Percentiles rank a stretch among this genome's conserved stretches.
phyloP scores from a whole-genome alignment of 208 protist genomes.

The Wallacemonas sp. region DNA sequence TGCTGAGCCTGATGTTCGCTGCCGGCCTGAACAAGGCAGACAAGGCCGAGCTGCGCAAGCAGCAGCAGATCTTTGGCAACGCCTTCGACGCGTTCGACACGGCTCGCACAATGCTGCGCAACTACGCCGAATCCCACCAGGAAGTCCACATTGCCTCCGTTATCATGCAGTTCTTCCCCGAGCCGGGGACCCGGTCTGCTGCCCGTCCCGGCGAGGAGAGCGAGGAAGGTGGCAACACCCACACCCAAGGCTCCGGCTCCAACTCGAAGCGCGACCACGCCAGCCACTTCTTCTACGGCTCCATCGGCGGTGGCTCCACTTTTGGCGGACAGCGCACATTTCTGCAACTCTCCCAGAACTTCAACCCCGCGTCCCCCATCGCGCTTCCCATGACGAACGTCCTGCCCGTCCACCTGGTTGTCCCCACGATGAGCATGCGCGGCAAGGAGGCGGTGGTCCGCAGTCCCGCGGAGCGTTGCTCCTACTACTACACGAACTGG shows the following conservation, averaged over 20 bases:
- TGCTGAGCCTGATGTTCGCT: conserved; percentile 17
- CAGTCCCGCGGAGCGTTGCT: conserved; percentile 10
- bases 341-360: conserved; percentile 17
- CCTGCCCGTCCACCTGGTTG: conserved; percentile 9
- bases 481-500: conserved; percentile 22
- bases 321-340: conserved; percentile 19
- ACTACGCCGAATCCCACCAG: conserved; percentile 7
- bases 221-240: conserved; percentile 10
- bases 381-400: conserved; percentile 15
- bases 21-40: conserved; percentile 4
- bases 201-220: not conserved
- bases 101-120: conserved; percentile 3
- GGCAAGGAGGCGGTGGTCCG: conserved; percentile 6
- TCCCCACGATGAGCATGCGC: conserved; percentile 5
- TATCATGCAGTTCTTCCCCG: conserved; percentile 11
- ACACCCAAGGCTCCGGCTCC: conserved; percentile 15
- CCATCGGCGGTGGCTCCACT: conserved; percentile 10
- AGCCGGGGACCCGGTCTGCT: not conserved
- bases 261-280: conserved; percentile 14
- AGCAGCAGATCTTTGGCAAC: conserved; percentile 12
- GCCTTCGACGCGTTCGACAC: conserved; percentile 16
- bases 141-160: conserved; percentile 2
- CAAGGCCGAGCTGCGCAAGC: conserved; percentile 15
- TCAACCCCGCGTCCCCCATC: conserved; percentile 19
- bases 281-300: conserved; percentile 17